phyloP scores from a whole-genome alignment of 1,139 yeast species.

The Diutina neorugosa region DNA sequence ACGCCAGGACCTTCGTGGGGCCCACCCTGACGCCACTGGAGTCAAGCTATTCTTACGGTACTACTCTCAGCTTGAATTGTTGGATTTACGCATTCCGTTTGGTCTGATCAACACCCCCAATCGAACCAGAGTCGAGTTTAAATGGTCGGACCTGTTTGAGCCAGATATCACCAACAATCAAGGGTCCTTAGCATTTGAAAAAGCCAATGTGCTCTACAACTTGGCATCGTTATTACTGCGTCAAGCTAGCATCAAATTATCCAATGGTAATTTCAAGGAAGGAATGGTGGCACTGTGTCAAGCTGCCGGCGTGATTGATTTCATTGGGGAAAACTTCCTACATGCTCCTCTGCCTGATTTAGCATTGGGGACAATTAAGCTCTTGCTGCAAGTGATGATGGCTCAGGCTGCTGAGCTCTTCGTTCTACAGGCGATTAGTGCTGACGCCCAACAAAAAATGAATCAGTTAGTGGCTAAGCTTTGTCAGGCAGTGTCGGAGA shows the following conservation, averaged over 20 bases:
- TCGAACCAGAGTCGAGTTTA: conserved; percentile 40
- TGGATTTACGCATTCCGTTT: conserved; percentile 67
- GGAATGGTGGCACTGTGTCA: conserved; percentile 56
- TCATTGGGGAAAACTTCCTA: conserved; percentile 66
- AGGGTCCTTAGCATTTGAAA: conserved; percentile 69
- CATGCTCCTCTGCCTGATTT: conserved; percentile 86
- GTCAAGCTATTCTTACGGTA: conserved; percentile 51
- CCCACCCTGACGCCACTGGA: conserved; percentile 38
- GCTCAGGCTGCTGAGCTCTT: conserved; percentile 90
- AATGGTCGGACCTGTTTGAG: conserved; percentile 72
- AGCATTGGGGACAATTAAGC: conserved; percentile 54
- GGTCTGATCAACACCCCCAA: conserved; percentile 37
- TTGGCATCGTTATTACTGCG: conserved; percentile 24
- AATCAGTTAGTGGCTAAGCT: conserved; percentile 65
- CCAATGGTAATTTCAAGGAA: conserved; percentile 39
- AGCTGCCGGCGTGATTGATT: conserved; percentile 69
- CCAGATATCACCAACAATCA: conserved; percentile 27
- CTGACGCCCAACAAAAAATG: conserved; percentile 34
- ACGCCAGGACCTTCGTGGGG: conserved; percentile 52
- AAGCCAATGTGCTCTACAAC: conserved; percentile 75
- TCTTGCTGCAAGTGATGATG: conserved; percentile 52
- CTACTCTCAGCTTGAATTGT: conserved; percentile 70
- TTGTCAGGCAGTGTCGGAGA: conserved; percentile 46
- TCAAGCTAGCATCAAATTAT: conserved; percentile 43
- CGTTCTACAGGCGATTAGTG: conserved; percentile 46